These are phyloP conservation scores for Artemisia tridentata DNA, from an alignment of 129 eudicot species.

Conservation along the genomic window DNA sequence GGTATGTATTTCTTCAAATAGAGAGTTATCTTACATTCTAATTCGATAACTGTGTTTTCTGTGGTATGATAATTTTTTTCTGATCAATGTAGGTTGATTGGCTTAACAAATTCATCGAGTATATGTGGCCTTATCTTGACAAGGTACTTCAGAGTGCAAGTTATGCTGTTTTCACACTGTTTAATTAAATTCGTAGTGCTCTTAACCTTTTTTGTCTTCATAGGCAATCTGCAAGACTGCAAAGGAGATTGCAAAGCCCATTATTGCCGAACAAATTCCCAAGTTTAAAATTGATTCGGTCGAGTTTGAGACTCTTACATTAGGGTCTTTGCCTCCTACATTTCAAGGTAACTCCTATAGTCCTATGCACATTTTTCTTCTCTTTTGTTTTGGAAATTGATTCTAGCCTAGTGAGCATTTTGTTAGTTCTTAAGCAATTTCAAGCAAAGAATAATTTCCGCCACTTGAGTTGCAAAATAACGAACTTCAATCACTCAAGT, in stretches of 20 bases:
- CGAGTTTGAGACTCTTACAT: conserved; percentile 65
- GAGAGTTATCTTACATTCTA: conserved; percentile 6
- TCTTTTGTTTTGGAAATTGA: neutral
- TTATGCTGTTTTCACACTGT: neutral
- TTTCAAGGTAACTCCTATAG: conserved; percentile 56
- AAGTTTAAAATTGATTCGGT: conserved; percentile 74
- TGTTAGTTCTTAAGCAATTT: neutral
- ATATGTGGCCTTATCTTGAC: conserved; percentile 93
- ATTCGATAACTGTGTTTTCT: neutral
- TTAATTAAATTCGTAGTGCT: too few species aligned
- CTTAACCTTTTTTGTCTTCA: conserved; percentile 11
- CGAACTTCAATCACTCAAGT: neutral
- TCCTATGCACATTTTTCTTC: neutral
- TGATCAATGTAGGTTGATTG: conserved; percentile 68
- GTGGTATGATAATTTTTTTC: conserved; percentile 5
- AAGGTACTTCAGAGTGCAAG: conserved; percentile 48
- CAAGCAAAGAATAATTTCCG: neutral
- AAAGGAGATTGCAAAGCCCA: conserved; percentile 76
- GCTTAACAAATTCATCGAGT: conserved; percentile 74
- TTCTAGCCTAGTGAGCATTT: neutral
- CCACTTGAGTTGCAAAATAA: conserved; percentile 1
- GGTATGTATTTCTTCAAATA: conserved; percentile 41
- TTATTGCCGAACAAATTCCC: conserved; percentile 85
- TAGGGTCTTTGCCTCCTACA: conserved; percentile 84
- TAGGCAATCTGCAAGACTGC: conserved; percentile 93